Conservation (phyloP, 768 basidiomycete species). For the Mycena metata region DNA sequence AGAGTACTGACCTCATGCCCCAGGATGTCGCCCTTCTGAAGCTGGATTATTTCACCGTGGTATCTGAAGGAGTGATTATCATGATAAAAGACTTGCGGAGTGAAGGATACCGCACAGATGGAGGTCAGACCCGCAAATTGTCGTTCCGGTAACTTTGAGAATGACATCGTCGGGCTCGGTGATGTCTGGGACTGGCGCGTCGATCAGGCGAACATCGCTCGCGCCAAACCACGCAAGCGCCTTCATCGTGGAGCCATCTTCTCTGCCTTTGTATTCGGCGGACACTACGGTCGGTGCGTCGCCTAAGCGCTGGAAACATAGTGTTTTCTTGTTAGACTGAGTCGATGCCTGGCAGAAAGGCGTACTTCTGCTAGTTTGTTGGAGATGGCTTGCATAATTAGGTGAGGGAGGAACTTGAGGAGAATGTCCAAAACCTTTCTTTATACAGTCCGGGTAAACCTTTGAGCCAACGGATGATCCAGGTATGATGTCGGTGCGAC, state of each 20-base stretch:
- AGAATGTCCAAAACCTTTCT: too few relatives aligned
- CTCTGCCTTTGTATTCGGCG: conserved; percentile 61
- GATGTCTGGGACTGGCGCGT: conserved; percentile 65
- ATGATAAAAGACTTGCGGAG: too few relatives aligned
- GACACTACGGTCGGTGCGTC: conserved; percentile 55
- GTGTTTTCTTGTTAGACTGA: too few relatives aligned
- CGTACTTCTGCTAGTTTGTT: conserved; percentile 32
- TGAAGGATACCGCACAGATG: conserved; percentile 55
- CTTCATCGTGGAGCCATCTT: conserved; percentile 72
- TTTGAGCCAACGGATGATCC: too few relatives aligned
- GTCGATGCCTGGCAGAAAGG: not conserved
- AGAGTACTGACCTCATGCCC: conserved; percentile 72
- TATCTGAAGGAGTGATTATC: conserved; percentile 46
- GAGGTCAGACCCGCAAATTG: conserved; percentile 78
- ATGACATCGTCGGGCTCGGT: conserved; percentile 84
- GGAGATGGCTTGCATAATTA: conserved; percentile 29
- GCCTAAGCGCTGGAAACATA: conserved; percentile 50
- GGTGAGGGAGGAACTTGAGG: too few relatives aligned
- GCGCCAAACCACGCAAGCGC: conserved; percentile 79
- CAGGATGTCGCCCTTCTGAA: conserved; percentile 82
- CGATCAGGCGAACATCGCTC: conserved; percentile 58
- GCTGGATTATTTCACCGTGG: conserved; percentile 75
- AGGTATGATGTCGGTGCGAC: too few relatives aligned
- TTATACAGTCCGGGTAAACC: too few relatives aligned
- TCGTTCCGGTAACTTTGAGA: conserved; percentile 80